These are phyloP conservation scores for Bruguiera parviflora DNA, from an alignment of 345 rosid species.

Conservation along the genomic window DNA sequence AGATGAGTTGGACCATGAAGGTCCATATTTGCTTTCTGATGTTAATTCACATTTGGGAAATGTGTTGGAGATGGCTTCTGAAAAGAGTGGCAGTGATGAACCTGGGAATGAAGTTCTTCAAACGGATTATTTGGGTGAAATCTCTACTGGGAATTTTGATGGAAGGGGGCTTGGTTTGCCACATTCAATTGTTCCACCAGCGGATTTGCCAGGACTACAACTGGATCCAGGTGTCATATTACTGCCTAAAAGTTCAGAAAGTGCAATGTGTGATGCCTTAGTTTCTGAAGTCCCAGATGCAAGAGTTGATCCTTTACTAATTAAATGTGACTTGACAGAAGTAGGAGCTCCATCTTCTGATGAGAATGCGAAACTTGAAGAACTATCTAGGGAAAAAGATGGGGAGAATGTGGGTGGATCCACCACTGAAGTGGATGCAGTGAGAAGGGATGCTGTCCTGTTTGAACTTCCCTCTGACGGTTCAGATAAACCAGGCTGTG, in stretches of 20 bases:
- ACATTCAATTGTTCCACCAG: constrained; percentile 24
- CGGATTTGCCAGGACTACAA: constrained; percentile 31
- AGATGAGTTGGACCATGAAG: constrained; percentile 33
- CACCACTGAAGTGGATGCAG: constrained; percentile 11
- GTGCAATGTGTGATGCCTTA: constrained; percentile 19
- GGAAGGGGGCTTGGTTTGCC: constrained; percentile 22
- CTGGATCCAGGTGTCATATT: constrained; percentile 18
- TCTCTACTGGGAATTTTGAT: constrained; percentile 11
- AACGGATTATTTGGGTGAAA: constrained; percentile 33
- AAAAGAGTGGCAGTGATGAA: constrained; percentile 25
- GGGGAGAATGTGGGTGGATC: constrained; percentile 16
- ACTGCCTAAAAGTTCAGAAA: constrained; percentile 21
- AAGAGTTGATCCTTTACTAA: constrained; percentile 13
- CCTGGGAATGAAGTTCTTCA: constrained; percentile 22
- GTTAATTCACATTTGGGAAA: constrained; percentile 28
- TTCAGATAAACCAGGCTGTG: constrained; percentile 24
- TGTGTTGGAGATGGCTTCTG: constrained; percentile 30
- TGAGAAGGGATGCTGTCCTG: constrained; percentile 20
- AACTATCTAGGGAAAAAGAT: constrained; percentile 9
- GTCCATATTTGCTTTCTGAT: constrained; percentile 25
- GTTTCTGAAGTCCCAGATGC: constrained; percentile 12
- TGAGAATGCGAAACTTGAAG: constrained; percentile 22
- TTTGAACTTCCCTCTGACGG: constrained; percentile 15
- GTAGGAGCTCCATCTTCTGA: constrained; percentile 14
- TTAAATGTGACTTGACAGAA: constrained; percentile 18